Evolutionary conservation across 176 grass and related monocot species (phyloP).

Genomic region (sorghum (Sorghum bicolor)): Sorghum_bicolor_NCBIv3 NC_012870.2:77167001-77167500

Average conservation of each 20-base stretch:
- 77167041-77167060: background rate
- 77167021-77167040: background rate
- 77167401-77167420: no score
- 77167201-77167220: constrained; percentile 11
- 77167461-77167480: no score
- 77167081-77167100: constrained; percentile 8
- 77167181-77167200: constrained; percentile 34
- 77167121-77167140: constrained; percentile 14
- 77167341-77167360: no score
- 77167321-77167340: no score
- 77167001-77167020: background rate
- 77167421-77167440: no score
- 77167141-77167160: background rate
- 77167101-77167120: background rate
- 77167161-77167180: background rate
- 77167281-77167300: no score
- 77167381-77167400: no score
- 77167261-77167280: no score
- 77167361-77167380: no score
- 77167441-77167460: no score
- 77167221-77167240: background rate
- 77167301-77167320: no score
- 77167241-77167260: constrained; percentile 6
- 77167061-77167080: background rate
- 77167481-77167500: no score